Evolutionary conservation across 495 filamentous ascomycete genomes (phyloP).

Genomic region (Penicillium chermesinum): DNA sequence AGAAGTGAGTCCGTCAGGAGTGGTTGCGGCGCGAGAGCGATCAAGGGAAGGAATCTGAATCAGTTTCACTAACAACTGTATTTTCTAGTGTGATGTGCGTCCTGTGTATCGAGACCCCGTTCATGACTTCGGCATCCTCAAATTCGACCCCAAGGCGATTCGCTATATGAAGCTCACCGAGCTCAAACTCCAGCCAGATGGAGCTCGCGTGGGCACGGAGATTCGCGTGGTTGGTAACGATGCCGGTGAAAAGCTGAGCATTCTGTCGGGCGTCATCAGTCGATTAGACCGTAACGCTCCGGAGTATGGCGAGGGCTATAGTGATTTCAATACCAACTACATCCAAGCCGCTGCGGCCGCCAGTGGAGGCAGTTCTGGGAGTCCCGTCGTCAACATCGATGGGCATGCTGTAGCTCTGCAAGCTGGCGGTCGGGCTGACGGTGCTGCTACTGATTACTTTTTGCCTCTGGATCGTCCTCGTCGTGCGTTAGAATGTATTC

Average conservation of each 20-base stretch:
- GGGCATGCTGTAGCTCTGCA: conserved; percentile 90
- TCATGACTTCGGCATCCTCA: conserved; percentile 95
- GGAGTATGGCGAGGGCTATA: conserved; percentile 97
- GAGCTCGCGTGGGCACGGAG: conserved; percentile 82
- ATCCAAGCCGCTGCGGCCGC: conserved; percentile 97
- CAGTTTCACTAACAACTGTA: background rate
- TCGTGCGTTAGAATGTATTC: conserved; percentile 81
- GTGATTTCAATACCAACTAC: conserved; percentile 99
- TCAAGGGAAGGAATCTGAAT: too few relatives aligned
- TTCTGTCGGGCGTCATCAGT: conserved; percentile 95
- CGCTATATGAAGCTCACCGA: conserved; percentile 90
- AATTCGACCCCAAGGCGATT: conserved; percentile 91
- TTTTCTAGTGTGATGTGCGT: conserved; percentile 75
- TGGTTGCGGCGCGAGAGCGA: too few relatives aligned
- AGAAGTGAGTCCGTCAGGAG: conserved; percentile 59
- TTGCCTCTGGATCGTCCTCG: conserved; percentile 85
- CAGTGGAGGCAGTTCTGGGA: conserved; percentile 92
- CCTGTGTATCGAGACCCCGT: conserved; percentile 99
- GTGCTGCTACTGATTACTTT: conserved; percentile 97
- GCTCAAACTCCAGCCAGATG: conserved; percentile 79
- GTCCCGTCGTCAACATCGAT: conserved; percentile 94
- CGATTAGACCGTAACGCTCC: conserved; percentile 93
- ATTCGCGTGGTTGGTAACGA: conserved; percentile 98
- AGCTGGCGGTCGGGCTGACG: conserved; percentile 88
- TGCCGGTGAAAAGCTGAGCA: conserved; percentile 97